phyloP scores from a whole-genome alignment of 2,329 filamentous ascomycete genomes.

The Alternaria gansuensis region DNA sequence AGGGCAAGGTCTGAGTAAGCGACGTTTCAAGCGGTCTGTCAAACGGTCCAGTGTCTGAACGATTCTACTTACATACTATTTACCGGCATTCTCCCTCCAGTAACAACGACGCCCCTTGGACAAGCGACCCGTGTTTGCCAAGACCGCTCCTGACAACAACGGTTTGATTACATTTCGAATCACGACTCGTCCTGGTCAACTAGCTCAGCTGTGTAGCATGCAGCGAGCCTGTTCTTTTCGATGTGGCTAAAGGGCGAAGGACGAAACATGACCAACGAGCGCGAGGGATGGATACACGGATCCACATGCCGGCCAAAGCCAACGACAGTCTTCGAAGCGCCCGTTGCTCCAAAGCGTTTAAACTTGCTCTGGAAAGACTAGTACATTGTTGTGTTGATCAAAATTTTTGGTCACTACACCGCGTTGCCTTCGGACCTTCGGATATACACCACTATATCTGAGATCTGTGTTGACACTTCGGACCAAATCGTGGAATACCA shows the following conservation, averaged over 20 bases:
- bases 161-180: slow-evolving; percentile 28
- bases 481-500: neutral
- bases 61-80: slow-evolving; percentile 5
- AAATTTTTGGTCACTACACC: neutral
- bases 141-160: slow-evolving; percentile 16
- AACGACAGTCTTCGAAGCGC: slow-evolving; percentile 18
- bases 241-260: slow-evolving; percentile 26
- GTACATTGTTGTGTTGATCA: slow-evolving; percentile 1
- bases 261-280: slow-evolving; percentile 37
- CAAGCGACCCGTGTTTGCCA: slow-evolving; percentile 15
- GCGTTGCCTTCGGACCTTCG: slow-evolving; percentile 5
- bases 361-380: neutral
- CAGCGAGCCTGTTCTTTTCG: slow-evolving; percentile 18
- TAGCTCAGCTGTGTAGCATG: slow-evolving; percentile 13
- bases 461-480: neutral
- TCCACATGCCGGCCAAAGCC: slow-evolving; percentile 17
- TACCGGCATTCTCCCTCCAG: slow-evolving; percentile 5
- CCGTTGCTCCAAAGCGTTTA: slow-evolving; percentile 17
- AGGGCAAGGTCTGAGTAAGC: slow-evolving; percentile 19
- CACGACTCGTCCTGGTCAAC: slow-evolving; percentile 19
- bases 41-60: slow-evolving; percentile 5
- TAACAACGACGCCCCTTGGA: slow-evolving; percentile 8
- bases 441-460: neutral
- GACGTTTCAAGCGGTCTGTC: slow-evolving; percentile 14
- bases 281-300: slow-evolving; percentile 13